Evolutionary conservation across 139 green algal genomes (phyloP).

Genomic region (Auxenochlorella pyrenoidosa): DNA sequence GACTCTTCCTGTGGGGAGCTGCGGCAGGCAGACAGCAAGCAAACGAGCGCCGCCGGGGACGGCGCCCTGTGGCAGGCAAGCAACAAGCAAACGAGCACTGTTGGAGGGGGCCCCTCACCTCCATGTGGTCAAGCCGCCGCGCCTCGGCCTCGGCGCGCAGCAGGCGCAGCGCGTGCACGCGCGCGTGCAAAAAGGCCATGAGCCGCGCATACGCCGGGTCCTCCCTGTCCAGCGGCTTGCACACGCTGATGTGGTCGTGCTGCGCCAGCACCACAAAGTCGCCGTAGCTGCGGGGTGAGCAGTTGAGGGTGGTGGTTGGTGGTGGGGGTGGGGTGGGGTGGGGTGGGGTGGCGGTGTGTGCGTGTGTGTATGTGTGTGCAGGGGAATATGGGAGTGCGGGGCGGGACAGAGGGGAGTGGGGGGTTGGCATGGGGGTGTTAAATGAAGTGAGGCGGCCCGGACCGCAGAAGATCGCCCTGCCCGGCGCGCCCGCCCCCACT

Average conservation of each 20-base stretch:
- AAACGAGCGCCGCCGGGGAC: too few relatives aligned
- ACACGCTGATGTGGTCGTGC: conserved; percentile 82
- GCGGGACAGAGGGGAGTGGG: neutral
- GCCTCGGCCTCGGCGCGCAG: neutral
- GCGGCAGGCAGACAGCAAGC: too few relatives aligned
- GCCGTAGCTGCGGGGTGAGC: conserved; percentile 63
- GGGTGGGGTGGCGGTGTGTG: neutral
- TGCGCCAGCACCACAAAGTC: conserved; percentile 65
- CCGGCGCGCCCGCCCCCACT: too few relatives aligned
- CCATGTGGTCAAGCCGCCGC: neutral
- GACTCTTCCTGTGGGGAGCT: too few relatives aligned
- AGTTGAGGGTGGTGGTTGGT: too few relatives aligned
- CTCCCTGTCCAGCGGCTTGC: conserved; percentile 64
- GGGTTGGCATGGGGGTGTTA: too few relatives aligned
- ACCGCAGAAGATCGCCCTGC: too few relatives aligned
- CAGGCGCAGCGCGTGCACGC: neutral
- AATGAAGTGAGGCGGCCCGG: too few relatives aligned
- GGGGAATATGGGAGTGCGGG: neutral
- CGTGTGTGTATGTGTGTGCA: neutral
- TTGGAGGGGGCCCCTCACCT: neutral
- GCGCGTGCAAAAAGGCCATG: conserved; percentile 44
- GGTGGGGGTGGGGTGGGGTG: neutral
- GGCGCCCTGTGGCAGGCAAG: too few relatives aligned
- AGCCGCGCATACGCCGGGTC: conserved; percentile 52
- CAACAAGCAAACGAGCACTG: too few relatives aligned